These are phyloP conservation scores for Fusarium sp. DNA, from an alignment of 2,329 filamentous ascomycete genomes.

Conservation along the genomic window DNA sequence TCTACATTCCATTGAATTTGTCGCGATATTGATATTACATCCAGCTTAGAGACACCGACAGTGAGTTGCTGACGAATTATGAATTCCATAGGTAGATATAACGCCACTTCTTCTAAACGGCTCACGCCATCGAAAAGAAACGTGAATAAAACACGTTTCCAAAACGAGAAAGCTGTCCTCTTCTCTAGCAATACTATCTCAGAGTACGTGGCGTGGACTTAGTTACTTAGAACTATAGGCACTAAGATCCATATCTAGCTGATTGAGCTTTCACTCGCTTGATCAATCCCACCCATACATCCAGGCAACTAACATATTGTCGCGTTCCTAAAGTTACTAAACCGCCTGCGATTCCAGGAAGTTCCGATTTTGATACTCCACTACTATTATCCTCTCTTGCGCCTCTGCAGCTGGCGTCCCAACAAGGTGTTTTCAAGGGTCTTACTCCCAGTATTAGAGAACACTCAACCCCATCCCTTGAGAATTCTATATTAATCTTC, in stretches of 20 bases:
- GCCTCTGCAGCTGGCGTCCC: neutral
- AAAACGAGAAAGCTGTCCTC: neutral
- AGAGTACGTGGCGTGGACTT: neutral
- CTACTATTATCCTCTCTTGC: neutral
- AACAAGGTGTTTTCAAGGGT: constrained; percentile 29
- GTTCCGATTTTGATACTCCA: constrained; percentile 6
- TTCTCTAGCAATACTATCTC: neutral
- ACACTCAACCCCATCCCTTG: neutral
- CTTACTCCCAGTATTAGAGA: neutral
- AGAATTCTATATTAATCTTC: neutral
- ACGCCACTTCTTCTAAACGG: constrained; percentile 4
- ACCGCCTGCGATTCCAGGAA: neutral
- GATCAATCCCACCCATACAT: neutral
- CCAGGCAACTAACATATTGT: constrained; percentile 1
- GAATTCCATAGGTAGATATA: neutral
- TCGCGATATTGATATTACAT: neutral
- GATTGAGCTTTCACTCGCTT: neutral
- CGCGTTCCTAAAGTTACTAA: neutral
- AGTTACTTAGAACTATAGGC: neutral
- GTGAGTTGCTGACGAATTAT: constrained; percentile 21
- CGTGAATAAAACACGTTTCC: neutral
- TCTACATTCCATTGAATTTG: constrained; percentile 5
- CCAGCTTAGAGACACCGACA: constrained; percentile 1
- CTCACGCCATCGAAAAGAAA: neutral
- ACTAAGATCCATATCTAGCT: neutral